Base-by-base conservation (phyloP, 139 green algal genomes). In the Coelastrella sp. region DNA sequence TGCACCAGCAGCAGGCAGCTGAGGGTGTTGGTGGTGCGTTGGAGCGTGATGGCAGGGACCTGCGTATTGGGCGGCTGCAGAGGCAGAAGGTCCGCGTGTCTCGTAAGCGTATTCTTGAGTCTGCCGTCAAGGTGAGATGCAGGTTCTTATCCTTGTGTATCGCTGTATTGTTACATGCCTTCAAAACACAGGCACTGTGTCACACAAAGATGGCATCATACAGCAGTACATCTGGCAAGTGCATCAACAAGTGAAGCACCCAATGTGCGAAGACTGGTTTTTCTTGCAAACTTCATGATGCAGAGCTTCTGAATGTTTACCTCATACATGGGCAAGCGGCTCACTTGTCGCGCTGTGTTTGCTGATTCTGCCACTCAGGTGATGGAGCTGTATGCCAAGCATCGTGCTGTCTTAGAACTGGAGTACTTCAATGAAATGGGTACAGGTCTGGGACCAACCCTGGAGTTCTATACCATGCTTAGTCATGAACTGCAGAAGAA, bases 381-480 rank as follows among this genome's bases (percentile, higher is more conserved):
- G 7, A 94, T 96, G 89, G 91, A 95, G 91, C 77, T 94, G 80
- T 96, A 95, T 59, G 91, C 80, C 38, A 87, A 80, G 34, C 84
- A 88, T 69, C 67, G 88, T 0, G 86, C 91, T 8, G 90, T 95
- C 23, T 86, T 96, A 11, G 96, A 98, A 89, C 89, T 99, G 30
- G 96, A 99, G 89, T 99, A 97, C 91, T 98, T 98, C 84, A 91
- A 91, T 21, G 97, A 99, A 89, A 91, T 96, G 37, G 97, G 97
- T 81, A 98, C 95, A 4, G 97, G 97, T 21, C 93, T 98, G 71
- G 97, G 97, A 5, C 97, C 97, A 59, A 99, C 97, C 7, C 93
- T 99, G 51, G 97, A 99, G 90, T 99, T 99, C 87, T 99, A 98
- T 93, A 98, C 97, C 32, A 92, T 99, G 79, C 87, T 99, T 27